These are phyloP conservation scores for Sphaerulina vaccinii DNA, from an alignment of 2,329 filamentous ascomycete species.

Conservation along the genomic window DNA sequence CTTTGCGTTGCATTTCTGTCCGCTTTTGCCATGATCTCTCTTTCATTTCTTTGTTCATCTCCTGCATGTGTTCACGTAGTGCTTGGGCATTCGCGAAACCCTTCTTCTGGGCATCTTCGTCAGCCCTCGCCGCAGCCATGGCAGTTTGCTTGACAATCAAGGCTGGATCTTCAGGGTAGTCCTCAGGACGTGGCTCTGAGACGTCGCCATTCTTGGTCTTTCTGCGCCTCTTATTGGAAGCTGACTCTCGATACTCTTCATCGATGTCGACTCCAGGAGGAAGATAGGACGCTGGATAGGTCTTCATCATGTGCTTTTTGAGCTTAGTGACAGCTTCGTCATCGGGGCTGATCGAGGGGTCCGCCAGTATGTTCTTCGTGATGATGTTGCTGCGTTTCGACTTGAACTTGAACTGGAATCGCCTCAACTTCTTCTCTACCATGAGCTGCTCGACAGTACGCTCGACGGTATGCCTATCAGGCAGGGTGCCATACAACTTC, in stretches of 20 bases:
- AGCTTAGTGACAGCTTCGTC: conserved; percentile 49
- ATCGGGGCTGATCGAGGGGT: conserved; percentile 46
- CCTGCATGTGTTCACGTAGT: conserved; percentile 10
- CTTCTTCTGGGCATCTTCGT: conserved; percentile 12
- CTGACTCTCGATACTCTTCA: conserved; percentile 26
- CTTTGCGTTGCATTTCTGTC: conserved; percentile 2
- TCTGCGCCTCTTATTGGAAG: conserved; percentile 9
- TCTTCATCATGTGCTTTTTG: conserved; percentile 51
- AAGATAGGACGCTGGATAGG: conserved; percentile 45
- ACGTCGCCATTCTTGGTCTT: conserved; percentile 8
- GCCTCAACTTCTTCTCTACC: conserved; percentile 51
- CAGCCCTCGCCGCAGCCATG: conserved; percentile 13
- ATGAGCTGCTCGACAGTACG: conserved; percentile 52
- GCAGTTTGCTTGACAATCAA: conserved; percentile 16
- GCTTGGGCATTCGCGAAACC: conserved; percentile 16
- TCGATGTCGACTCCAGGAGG: conserved; percentile 45
- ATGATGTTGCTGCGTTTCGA: conserved; percentile 49
- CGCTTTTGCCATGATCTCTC: conserved; percentile 1
- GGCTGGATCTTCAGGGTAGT: conserved; percentile 5
- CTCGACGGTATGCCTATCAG: conserved; percentile 55
- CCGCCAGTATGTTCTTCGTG: conserved; percentile 52
- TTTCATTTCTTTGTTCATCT: conserved; percentile 5
- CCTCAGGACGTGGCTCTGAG: conserved; percentile 7
- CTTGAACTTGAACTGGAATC: conserved; percentile 53
- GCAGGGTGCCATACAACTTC: conserved; percentile 44